phyloP scores from a whole-genome alignment of 2,329 filamentous ascomycete genomes.

The Aspergillus chevalieri region DNA sequence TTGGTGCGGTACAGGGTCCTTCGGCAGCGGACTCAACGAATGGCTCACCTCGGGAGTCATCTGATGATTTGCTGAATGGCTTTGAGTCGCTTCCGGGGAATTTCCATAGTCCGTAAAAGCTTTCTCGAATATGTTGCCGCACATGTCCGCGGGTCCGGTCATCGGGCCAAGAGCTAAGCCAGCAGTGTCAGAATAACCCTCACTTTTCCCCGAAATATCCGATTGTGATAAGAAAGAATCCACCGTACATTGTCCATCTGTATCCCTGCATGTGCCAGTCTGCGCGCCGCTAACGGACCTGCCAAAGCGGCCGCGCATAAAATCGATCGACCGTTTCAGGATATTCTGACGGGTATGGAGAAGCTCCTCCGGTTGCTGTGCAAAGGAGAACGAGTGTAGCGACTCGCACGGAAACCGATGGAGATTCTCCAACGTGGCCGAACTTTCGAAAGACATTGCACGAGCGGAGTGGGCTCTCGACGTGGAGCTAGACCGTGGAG shows the following conservation, averaged over 20 bases:
- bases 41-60: slow-evolving; percentile 1
- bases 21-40: slow-evolving; percentile 23
- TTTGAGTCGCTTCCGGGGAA: neutral
- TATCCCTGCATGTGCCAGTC: slow-evolving; percentile 72
- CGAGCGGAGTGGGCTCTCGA: slow-evolving; percentile 49
- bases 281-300: slow-evolving; percentile 76
- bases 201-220: slow-evolving; percentile 63
- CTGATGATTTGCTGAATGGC: neutral
- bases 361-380: slow-evolving; percentile 87
- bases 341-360: slow-evolving; percentile 89
- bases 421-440: slow-evolving; percentile 76
- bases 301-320: slow-evolving; percentile 87
- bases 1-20: slow-evolving; percentile 26
- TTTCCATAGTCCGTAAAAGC: slow-evolving; percentile 55
- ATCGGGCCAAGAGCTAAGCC: slow-evolving; percentile 56
- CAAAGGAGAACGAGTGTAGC: slow-evolving; percentile 95
- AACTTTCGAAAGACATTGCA: slow-evolving; percentile 58
- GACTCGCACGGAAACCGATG: slow-evolving; percentile 91
- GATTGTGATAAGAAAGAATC: slow-evolving; percentile 71
- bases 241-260: slow-evolving; percentile 84
- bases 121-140: slow-evolving; percentile 78
- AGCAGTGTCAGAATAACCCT: slow-evolving; percentile 40
- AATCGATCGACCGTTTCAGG: slow-evolving; percentile 87
- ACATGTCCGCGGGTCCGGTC: slow-evolving; percentile 70
- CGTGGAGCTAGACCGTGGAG: slow-evolving; percentile 60